Evolutionary conservation across 2,329 filamentous ascomycete genomes (phyloP), one percentile per base, ranked within the genome.

Genomic region (Alternaria postmessia): DNA sequence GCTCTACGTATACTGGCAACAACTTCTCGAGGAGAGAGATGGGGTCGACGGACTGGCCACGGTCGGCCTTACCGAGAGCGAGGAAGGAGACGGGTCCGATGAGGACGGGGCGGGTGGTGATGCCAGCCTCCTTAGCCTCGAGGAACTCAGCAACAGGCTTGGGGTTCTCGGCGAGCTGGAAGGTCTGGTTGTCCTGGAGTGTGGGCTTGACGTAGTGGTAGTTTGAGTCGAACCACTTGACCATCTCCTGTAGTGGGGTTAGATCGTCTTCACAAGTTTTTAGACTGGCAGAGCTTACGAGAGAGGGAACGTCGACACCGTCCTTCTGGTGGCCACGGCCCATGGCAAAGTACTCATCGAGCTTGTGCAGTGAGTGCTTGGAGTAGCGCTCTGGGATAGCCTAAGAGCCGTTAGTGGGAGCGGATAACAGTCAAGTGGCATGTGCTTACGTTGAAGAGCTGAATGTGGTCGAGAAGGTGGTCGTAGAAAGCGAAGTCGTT

Each of bases 201-300:
- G 95, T 97, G 68, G 95, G 95, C 90, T 98, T 98, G 85, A 98
- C 95, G 83, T 99, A 99, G 88, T 98, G 95, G 90, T 99, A 99
- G 91, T 99, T 99, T 70, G 93, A 97, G 88, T 99, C 95, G 81
- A 99, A 99, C 95, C 95, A 99, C 88, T 99, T 99, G 77, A 99
- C 95, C 95, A 99, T 99, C 88, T 99, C 95, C 85, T 86, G 61
- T 30, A 51, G 20, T 41, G 46, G 32, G 51, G 64, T 82, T 71
- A 79, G 72, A 48, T 4, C 3, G 9, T 8, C 7, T 7, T 26
- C 26, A 26, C 14, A 16, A 30, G 32, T 12, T 5, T 18, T 18
- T 32, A 42, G 32, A 32, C 24, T 56, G 43, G 43, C 7, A 51
- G 22, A 26, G 64, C 83, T 75, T 81, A 87, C 85, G 83, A 97